These are phyloP conservation scores for Lactarius hatsudake DNA, from an alignment of 768 basidiomycete genomes.

Conservation along the genomic window DNA sequence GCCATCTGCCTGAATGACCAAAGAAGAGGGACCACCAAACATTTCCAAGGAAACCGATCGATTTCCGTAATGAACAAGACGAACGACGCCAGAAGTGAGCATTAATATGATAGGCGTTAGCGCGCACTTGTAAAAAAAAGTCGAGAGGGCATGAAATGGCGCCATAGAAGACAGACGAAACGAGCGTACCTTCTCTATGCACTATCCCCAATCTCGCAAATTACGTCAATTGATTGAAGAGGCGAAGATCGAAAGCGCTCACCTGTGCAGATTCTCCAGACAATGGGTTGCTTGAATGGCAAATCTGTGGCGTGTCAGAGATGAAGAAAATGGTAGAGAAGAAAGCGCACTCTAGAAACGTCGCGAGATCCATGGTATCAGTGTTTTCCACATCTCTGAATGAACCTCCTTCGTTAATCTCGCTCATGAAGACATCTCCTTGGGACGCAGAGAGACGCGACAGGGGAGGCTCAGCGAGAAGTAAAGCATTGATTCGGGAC, in stretches of 20 bases:
- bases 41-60: conserved; percentile 68
- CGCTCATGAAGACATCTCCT: conserved; percentile 51
- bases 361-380: conserved; percentile 74
- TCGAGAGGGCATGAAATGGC: background rate
- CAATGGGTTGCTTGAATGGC: conserved; percentile 74
- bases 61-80: conserved; percentile 73
- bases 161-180: background rate
- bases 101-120: conserved; percentile 74
- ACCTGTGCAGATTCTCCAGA: conserved; percentile 64
- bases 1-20: conserved; percentile 51
- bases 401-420: conserved; percentile 44
- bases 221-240: conserved; percentile 16
- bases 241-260: conserved; percentile 18
- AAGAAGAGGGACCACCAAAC: conserved; percentile 66
- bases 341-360: conserved; percentile 66
- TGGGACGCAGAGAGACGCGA: conserved; percentile 43
- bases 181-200: conserved; percentile 59
- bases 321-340: conserved; percentile 16
- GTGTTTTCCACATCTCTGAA: conserved; percentile 56
- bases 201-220: conserved; percentile 49
- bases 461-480: conserved; percentile 53
- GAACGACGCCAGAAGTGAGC: conserved; percentile 65
- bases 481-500: conserved; percentile 60
- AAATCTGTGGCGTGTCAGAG: conserved; percentile 44
- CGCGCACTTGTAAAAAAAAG: conserved; percentile 48